phyloP scores from a whole-genome alignment of 2,329 filamentous ascomycete species.

The Pseudogymnoascus sp. region DNA sequence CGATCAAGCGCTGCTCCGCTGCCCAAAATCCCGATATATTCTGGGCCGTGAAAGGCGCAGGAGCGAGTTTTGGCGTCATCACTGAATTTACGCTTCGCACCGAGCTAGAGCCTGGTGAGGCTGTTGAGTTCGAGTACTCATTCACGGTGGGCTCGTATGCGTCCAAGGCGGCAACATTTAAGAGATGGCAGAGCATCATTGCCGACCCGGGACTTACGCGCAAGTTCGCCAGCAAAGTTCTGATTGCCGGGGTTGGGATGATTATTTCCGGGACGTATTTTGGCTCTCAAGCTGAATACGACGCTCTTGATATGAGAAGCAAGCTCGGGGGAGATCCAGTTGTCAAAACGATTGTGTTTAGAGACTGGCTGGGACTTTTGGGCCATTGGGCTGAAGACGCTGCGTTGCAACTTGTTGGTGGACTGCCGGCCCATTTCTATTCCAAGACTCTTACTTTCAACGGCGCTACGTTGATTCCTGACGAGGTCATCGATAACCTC shows the following conservation, averaged over 20 bases:
- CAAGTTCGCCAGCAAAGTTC: constrained; percentile 49
- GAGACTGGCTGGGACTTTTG: constrained; percentile 56
- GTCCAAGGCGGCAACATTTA: constrained; percentile 42
- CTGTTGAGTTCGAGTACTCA: constrained; percentile 51
- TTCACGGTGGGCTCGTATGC: constrained; percentile 40
- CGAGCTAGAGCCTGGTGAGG: constrained; percentile 44
- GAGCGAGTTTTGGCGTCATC: constrained; percentile 30
- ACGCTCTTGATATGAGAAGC: constrained; percentile 39
- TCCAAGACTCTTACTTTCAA: constrained; percentile 49
- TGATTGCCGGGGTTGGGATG: constrained; percentile 44
- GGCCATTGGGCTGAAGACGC: constrained; percentile 43
- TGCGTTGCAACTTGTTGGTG: constrained; percentile 27
- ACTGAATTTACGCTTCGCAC: constrained; percentile 34
- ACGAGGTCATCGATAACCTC: constrained; percentile 37
- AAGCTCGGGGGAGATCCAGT: constrained; percentile 36
- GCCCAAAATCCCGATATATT: constrained; percentile 25
- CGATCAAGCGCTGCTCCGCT: constrained; percentile 21
- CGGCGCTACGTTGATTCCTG: constrained; percentile 38
- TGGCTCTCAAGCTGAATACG: constrained; percentile 48
- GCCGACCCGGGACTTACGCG: constrained; percentile 46
- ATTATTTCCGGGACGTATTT: constrained; percentile 54
- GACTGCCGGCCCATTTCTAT: constrained; percentile 42
- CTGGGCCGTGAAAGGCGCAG: constrained; percentile 28
- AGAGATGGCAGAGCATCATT: constrained; percentile 50
- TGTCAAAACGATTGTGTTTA: constrained; percentile 38